These are phyloP conservation scores for Brachypodium distachyon DNA, from an alignment of 202 grass and related monocot species.

Conservation along the genomic window DNA sequence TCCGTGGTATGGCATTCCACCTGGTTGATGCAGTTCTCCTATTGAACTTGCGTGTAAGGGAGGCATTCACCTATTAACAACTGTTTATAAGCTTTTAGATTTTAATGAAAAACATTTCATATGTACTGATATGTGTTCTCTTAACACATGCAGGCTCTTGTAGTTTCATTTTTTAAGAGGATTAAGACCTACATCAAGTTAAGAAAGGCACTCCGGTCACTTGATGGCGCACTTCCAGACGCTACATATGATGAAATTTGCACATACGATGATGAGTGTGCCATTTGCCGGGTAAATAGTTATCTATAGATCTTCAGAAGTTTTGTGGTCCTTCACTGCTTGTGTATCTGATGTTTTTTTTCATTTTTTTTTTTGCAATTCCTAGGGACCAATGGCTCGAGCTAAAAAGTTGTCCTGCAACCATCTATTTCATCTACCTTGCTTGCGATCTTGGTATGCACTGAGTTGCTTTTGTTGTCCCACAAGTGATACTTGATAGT, in stretches of 20 bases:
- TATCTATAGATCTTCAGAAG: constrained; percentile 16
- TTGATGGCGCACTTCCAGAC: constrained; percentile 83
- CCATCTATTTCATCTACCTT: constrained; percentile 95
- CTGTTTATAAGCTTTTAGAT: background rate
- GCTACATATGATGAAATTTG: constrained; percentile 91
- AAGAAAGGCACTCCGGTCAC: constrained; percentile 64
- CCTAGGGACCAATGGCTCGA: constrained; percentile 87
- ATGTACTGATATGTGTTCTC: constrained; percentile 13
- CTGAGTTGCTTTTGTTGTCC: constrained; percentile 8
- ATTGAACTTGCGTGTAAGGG: constrained; percentile 82
- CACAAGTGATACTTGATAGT: constrained; percentile 3
- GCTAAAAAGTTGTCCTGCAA: constrained; percentile 94
- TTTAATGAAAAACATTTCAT: background rate
- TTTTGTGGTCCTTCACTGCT: background rate
- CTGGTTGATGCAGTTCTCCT: constrained; percentile 81
- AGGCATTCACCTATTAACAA: constrained; percentile 1
- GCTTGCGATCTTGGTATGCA: constrained; percentile 92
- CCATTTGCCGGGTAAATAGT: constrained; percentile 83
- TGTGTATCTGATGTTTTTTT: constrained; percentile 30
- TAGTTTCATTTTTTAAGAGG: constrained; percentile 78
- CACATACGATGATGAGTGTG: constrained; percentile 85
- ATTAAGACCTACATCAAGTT: constrained; percentile 72
- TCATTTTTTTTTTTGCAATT: constrained; percentile 26
- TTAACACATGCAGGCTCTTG: constrained; percentile 49
- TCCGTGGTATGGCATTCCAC: constrained; percentile 94